phyloP scores from a whole-genome alignment of 2,329 filamentous ascomycete species.

The Huntiella bhutanensis region DNA sequence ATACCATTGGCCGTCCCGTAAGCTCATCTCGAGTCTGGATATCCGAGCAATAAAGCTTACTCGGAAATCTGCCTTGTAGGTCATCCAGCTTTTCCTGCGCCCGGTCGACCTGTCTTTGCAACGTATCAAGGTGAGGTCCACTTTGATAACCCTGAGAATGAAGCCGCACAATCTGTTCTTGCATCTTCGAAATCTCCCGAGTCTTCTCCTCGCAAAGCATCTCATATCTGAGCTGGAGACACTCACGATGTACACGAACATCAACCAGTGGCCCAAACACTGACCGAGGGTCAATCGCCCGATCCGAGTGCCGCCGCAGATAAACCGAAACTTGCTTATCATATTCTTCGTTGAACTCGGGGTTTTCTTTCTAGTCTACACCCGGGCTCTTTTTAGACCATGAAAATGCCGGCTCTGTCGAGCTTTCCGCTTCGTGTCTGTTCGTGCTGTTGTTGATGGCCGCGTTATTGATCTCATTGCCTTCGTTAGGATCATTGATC shows the following conservation, averaged over 20 bases:
- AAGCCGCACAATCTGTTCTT: too few relatives aligned
- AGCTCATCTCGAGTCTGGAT: not conserved
- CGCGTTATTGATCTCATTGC: too few relatives aligned
- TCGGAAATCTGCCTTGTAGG: not conserved
- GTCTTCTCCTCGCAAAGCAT: too few relatives aligned
- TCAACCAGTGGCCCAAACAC: conserved; percentile 1
- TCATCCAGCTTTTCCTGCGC: not conserved
- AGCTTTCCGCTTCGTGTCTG: too few relatives aligned
- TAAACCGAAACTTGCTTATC: not conserved
- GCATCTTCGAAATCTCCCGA: too few relatives aligned
- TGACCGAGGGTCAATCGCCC: conserved; percentile 7
- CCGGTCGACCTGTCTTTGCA: not conserved
- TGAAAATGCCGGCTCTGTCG: not conserved
- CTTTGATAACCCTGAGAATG: too few relatives aligned
- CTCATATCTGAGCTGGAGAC: not conserved
- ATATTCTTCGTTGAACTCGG: not conserved
- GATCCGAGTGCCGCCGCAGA: conserved; percentile 1
- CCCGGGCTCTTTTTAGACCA: not conserved
- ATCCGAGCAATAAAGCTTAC: not conserved
- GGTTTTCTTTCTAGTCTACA: not conserved
- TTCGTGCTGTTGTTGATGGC: too few relatives aligned
- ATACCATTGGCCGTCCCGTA: not conserved
- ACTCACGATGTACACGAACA: not conserved
- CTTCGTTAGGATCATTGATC: too few relatives aligned
- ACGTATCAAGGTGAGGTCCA: too few relatives aligned